A percentile compares a stretch with the other conserved stretches of the same genome.
Evolutionary conservation across 306 rosid genomes (phyloP).

Genomic region (Mimosa pudica): DNA sequence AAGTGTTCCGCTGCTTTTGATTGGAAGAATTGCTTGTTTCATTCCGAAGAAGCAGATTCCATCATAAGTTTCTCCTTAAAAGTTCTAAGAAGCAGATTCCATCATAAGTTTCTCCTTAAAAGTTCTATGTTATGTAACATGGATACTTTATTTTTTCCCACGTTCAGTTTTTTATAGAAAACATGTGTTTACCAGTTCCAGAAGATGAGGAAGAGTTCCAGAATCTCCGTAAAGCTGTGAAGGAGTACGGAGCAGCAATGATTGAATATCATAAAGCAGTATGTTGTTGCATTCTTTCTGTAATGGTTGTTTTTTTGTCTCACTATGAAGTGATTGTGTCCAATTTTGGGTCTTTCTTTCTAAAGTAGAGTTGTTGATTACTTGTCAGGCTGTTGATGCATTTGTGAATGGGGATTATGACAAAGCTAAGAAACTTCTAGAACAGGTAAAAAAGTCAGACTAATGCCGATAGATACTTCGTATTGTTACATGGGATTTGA

Average conservation of each 20-base stretch:
- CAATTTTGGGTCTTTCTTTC: conserved; percentile 21
- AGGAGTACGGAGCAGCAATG: conserved; percentile 67
- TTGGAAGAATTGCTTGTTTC: conserved; percentile 20
- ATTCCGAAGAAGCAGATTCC: conserved; percentile 20
- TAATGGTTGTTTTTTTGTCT: conserved; percentile 24
- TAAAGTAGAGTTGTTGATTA: conserved; percentile 39
- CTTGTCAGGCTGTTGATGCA: conserved; percentile 80
- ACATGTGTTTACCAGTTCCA: conserved; percentile 47
- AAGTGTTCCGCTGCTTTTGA: conserved; percentile 17
- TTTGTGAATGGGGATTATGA: conserved; percentile 53
- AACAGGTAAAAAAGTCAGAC: conserved; percentile 48
- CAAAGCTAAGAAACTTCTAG: conserved; percentile 63
- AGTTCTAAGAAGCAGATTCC: conserved; percentile 21
- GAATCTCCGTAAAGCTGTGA: conserved; percentile 67
- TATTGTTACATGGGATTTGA: conserved; percentile 15
- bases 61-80: conserved; percentile 3
- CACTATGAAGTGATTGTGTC: conserved; percentile 20
- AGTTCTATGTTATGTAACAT: conserved; percentile 19
- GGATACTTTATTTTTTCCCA: conserved; percentile 19
- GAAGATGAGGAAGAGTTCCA: conserved; percentile 68
- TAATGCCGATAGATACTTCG: conserved; percentile 16
- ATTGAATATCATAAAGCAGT: conserved; percentile 80
- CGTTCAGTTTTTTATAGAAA: conserved; percentile 16
- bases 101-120: conserved; percentile 3
- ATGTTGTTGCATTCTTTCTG: conserved; percentile 48